Evolutionary conservation across 345 rosid genomes (phyloP).

Genomic region (Lepidium didymum): DNA sequence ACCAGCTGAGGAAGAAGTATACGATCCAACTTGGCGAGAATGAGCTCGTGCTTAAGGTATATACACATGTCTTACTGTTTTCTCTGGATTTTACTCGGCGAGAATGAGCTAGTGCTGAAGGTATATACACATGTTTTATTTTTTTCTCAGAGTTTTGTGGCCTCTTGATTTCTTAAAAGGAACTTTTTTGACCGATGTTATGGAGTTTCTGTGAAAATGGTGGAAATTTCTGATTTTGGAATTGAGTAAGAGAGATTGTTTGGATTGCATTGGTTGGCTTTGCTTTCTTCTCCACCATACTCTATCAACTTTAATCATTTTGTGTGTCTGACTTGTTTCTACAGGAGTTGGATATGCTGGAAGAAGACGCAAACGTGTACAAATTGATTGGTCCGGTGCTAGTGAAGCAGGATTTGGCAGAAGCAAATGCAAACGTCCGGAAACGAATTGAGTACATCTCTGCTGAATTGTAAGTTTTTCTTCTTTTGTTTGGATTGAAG

Average conservation of each 20-base stretch:
- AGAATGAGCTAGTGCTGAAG: no score
- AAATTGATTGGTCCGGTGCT: conserved; percentile 95
- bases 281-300: not conserved
- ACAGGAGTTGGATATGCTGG: conserved; percentile 82
- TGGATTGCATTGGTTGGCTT: not conserved
- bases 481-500: not conserved
- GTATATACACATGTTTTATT: no score
- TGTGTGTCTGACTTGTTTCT: conserved; percentile 3
- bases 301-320: not conserved
- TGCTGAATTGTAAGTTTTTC: conserved; percentile 65
- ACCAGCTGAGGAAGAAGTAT: conserved; percentile 90
- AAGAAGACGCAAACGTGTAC: conserved; percentile 84
- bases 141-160: not conserved
- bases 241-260: not conserved
- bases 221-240: not conserved
- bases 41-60: conserved; percentile 90
- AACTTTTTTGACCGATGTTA: not conserved
- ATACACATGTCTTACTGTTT: not conserved
- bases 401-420: conserved; percentile 94
- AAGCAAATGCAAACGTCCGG: conserved; percentile 93
- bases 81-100: not conserved
- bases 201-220: not conserved
- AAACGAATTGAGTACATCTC: conserved; percentile 91
- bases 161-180: no score
- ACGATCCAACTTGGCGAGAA: conserved; percentile 94